Evolutionary conservation across 768 basidiomycete genomes (phyloP).

Genomic region (Suillus subalutaceus): DNA sequence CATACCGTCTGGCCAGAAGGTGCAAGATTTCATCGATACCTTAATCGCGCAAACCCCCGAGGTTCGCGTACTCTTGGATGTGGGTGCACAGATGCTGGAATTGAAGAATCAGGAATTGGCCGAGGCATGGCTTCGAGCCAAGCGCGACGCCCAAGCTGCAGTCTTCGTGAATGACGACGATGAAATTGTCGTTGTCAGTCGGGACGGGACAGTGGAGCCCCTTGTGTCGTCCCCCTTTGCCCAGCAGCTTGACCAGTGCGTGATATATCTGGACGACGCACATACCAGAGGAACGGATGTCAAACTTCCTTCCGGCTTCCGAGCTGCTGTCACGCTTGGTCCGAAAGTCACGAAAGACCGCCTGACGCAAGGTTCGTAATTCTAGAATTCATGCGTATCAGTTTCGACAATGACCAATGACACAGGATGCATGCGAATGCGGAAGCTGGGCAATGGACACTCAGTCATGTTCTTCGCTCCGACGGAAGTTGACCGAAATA

Average conservation of each 20-base stretch:
- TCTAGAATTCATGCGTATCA: neutral
- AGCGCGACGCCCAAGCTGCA: neutral
- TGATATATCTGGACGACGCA: neutral
- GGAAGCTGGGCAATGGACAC: constrained; percentile 49
- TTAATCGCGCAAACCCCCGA: constrained; percentile 43
- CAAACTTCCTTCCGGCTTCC: constrained; percentile 42
- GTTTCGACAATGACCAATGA: neutral
- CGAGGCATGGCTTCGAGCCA: neutral
- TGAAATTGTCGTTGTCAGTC: neutral
- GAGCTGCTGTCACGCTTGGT: constrained; percentile 52
- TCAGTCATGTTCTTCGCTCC: constrained; percentile 51
- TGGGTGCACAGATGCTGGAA: constrained; percentile 1
- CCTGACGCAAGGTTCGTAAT: constrained; percentile 1
- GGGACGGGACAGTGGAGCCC: neutral
- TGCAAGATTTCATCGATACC: constrained; percentile 29
- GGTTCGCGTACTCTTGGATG: neutral
- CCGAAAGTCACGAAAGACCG: constrained; percentile 53
- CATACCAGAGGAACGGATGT: constrained; percentile 20
- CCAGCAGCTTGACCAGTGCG: neutral
- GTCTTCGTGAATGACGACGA: neutral
- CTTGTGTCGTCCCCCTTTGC: neutral
- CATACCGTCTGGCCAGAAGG: constrained; percentile 15
- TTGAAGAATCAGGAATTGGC: neutral
- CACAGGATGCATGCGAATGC: constrained; percentile 58
- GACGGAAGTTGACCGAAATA: constrained; percentile 39